Evolutionary conservation across 2,329 filamentous ascomycete genomes (phyloP).

Genomic region (Trichoderma sp.): DNA sequence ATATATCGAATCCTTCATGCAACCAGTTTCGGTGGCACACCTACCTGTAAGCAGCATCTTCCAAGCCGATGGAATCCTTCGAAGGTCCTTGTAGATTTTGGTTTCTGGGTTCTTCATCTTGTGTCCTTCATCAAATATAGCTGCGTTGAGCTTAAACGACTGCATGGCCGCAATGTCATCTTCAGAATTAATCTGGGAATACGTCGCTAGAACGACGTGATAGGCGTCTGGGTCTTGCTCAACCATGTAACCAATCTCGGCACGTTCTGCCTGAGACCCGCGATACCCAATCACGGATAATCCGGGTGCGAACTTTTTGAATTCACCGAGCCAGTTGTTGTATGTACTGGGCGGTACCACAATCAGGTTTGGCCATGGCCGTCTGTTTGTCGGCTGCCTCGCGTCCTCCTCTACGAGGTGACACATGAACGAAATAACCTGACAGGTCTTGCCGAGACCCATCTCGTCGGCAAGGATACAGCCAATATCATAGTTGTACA

Average conservation of each 20-base stretch:
- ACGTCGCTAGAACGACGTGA: slow-evolving; percentile 58
- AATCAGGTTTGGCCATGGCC: slow-evolving; percentile 71
- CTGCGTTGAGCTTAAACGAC: slow-evolving; percentile 48
- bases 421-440: slow-evolving; percentile 88
- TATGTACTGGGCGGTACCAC: slow-evolving; percentile 91
- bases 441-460: slow-evolving; percentile 94
- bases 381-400: slow-evolving; percentile 23
- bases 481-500: slow-evolving; percentile 75
- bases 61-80: slow-evolving; percentile 75
- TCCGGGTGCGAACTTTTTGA: slow-evolving; percentile 77
- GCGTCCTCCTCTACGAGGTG: slow-evolving; percentile 68
- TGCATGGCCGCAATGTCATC: slow-evolving; percentile 51
- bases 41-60: slow-evolving; percentile 66
- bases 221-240: slow-evolving; percentile 64
- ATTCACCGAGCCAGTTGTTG: slow-evolving; percentile 94
- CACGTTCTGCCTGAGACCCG: slow-evolving; percentile 65
- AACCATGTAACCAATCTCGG: slow-evolving; percentile 61
- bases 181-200: slow-evolving; percentile 54
- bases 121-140: slow-evolving; percentile 92
- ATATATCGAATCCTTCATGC: neutral
- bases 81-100: slow-evolving; percentile 73
- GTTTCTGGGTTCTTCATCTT: slow-evolving; percentile 86
- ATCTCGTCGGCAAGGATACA: slow-evolving; percentile 97
- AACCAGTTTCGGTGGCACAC: neutral
- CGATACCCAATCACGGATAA: slow-evolving; percentile 69